Percentiles rank a stretch among this genome's conserved stretches.
Evolutionary conservation across 2,329 filamentous ascomycete species (phyloP).

Genomic region (Lecanicillium sp.): DNA sequence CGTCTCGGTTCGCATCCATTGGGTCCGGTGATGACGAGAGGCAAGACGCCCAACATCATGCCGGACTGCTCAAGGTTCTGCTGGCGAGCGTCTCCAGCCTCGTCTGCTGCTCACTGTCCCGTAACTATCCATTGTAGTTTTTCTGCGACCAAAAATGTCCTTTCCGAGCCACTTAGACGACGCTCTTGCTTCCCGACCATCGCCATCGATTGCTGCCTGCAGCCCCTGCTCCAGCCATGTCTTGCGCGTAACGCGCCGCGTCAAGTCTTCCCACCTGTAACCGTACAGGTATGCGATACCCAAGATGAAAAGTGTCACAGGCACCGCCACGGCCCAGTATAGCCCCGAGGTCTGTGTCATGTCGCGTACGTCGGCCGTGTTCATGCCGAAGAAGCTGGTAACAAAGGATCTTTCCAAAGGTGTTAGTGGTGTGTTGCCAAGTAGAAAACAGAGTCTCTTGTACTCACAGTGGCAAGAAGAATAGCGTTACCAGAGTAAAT

Average conservation of each 20-base stretch:
- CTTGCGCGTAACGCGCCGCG: neutral
- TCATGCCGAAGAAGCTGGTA: slow-evolving; percentile 38
- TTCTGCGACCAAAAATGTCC: no score
- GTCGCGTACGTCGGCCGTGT: slow-evolving; percentile 36
- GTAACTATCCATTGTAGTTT: no score
- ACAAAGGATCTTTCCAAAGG: slow-evolving; percentile 20
- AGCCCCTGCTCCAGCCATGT: neutral
- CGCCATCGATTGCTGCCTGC: no score
- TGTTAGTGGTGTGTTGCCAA: neutral
- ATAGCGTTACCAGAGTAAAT: slow-evolving; percentile 35
- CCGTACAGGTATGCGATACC: slow-evolving; percentile 20
- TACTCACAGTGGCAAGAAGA: slow-evolving; percentile 31
- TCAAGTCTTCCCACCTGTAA: slow-evolving; percentile 18
- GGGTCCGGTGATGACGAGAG: no score
- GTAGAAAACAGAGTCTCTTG: neutral
- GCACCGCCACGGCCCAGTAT: slow-evolving; percentile 36
- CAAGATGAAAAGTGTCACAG: slow-evolving; percentile 29
- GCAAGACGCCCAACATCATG: no score
- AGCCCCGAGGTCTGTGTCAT: slow-evolving; percentile 31
- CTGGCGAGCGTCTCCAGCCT: no score
- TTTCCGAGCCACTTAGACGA: no score
- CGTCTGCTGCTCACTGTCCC: no score
- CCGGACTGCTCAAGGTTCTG: no score
- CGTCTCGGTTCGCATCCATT: no score
- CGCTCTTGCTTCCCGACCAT: no score